Conservation (phyloP, 176 grass and related monocot species). For the Ensete ventricosum region DNA sequence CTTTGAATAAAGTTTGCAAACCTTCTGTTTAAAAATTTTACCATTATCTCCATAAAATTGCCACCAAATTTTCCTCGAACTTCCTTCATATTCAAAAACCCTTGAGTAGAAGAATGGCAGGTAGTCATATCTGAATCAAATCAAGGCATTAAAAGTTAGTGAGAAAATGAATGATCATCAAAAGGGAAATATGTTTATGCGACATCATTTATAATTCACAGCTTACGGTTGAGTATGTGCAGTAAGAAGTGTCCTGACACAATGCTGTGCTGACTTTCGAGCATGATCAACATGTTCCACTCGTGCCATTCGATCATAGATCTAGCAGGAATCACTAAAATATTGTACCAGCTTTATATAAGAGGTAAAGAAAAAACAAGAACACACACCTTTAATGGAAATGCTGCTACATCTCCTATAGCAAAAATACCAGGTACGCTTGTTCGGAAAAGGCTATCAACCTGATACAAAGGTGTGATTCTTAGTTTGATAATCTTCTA, state of each 20-base stretch:
- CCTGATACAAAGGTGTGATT: slow-evolving; percentile 31
- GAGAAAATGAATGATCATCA: background rate
- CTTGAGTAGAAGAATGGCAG: slow-evolving; percentile 93
- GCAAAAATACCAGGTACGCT: slow-evolving; percentile 76
- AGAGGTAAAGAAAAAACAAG: background rate
- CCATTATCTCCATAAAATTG: slow-evolving; percentile 97
- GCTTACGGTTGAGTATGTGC: slow-evolving; percentile 75
- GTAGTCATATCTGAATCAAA: slow-evolving; percentile 75
- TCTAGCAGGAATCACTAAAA: slow-evolving; percentile 20
- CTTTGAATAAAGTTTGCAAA: background rate
- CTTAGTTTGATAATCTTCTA: slow-evolving; percentile 18
- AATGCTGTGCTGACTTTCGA: slow-evolving; percentile 87
- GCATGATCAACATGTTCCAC: slow-evolving; percentile 99
- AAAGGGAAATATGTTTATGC: background rate
- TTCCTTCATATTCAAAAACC: slow-evolving; percentile 96
- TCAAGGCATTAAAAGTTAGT: background rate
- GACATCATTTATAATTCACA: slow-evolving; percentile 6
- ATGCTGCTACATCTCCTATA: slow-evolving; percentile 92
- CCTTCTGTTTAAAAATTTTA: slow-evolving; percentile 22
- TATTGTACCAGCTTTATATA: slow-evolving; percentile 23
- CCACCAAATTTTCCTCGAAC: slow-evolving; percentile 87
- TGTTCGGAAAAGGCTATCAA: slow-evolving; percentile 86
- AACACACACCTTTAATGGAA: slow-evolving; percentile 68
- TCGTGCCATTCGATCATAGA: slow-evolving; percentile 57
- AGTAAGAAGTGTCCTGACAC: slow-evolving; percentile 75